Conservation (phyloP, 2,329 filamentous ascomycete species). For the Emericellopsis atlantica region DNA sequence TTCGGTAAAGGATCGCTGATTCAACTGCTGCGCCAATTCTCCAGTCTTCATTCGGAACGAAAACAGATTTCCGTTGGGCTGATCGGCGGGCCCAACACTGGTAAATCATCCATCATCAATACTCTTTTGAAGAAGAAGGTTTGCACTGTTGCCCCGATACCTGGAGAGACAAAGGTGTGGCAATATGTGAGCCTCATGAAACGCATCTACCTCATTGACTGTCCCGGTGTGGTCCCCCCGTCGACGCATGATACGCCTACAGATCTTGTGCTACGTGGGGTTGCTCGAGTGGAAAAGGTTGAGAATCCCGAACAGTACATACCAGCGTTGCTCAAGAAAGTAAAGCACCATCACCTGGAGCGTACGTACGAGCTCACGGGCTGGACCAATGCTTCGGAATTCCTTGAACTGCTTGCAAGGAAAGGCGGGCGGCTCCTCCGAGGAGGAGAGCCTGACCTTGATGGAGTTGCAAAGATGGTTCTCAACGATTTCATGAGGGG, state of each 20-base stretch:
- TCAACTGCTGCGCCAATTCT: conserved; percentile 84
- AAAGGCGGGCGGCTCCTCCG: conserved; percentile 80
- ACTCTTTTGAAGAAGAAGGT: conserved; percentile 90
- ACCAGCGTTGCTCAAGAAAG: conserved; percentile 63
- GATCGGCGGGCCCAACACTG: conserved; percentile 71
- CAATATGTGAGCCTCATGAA: conserved; percentile 92
- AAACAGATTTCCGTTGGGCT: conserved; percentile 93
- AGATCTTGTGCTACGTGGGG: conserved; percentile 80
- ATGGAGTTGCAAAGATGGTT: conserved; percentile 93
- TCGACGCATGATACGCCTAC: conserved; percentile 72
- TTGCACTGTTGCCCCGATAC: conserved; percentile 85
- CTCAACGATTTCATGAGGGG: conserved; percentile 92
- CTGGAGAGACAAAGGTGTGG: conserved; percentile 96
- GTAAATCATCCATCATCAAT: conserved; percentile 96
- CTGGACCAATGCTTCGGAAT: conserved; percentile 65
- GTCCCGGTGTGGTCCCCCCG: conserved; percentile 89
- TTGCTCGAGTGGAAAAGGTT: conserved; percentile 90
- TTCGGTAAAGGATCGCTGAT: conserved; percentile 96
- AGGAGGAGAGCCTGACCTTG: conserved; percentile 88
- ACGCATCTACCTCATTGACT: conserved; percentile 82
- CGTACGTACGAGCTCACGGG: conserved; percentile 82
- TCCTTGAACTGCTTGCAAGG: conserved; percentile 75
- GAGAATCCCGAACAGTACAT: conserved; percentile 96
- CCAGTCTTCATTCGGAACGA: conserved; percentile 72
- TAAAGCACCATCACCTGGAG: conserved; percentile 80